Evolutionary conservation across 2,329 filamentous ascomycete genomes (phyloP), one percentile per base, ranked within the genome.

Genomic region (Diaporthe longicolla): DNA sequence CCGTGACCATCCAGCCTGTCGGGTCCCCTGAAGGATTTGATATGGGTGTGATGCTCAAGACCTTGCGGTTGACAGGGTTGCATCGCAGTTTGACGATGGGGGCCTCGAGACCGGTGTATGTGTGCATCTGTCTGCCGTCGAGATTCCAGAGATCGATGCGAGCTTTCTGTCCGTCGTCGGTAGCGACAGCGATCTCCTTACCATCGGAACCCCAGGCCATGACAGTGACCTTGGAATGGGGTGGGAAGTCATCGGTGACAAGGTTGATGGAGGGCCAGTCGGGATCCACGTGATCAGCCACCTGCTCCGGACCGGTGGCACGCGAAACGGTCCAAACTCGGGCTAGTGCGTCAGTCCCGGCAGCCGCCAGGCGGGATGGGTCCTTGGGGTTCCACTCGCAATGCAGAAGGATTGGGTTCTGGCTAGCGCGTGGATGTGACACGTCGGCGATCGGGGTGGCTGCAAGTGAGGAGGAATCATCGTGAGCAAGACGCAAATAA

Each of bases 341-440:
- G 86, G 90, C 91, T 89, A 92, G 89, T 84, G 90, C 89, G 86
- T 92, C 91, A 82, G 90, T 92, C 79, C 91, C 91, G 85, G 89
- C 90, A 86, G 90, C 90, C 83, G 90, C 91, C 87, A 93, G 86
- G 83, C 91, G 85, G 75, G 88, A 89, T 82, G 90, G 88, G 85
- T 92, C 88, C 83, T 82, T 86, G 78, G 91, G 91, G 86, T 89
- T 92, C 89, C 90, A 93, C 86, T 91, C 89, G 87, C 90, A 92
- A 83, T 92, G 90, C 85, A 92, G 87, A 82, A 92, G 84, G 79
- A 91, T 87, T 81, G 90, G 89, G 83, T 87, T 89, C 80, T 90
- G 88, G 80, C 80, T 81, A 77, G 80, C 77, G 79, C 78, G 80
- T 63, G 80, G 78, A 74, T 81, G 79, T 66, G 78, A 79, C 74